Evolutionary conservation across 2,329 filamentous ascomycete genomes (phyloP), one percentile per base, ranked within the genome.

Genomic region (Pseudogymnoascus sp.): DNA sequence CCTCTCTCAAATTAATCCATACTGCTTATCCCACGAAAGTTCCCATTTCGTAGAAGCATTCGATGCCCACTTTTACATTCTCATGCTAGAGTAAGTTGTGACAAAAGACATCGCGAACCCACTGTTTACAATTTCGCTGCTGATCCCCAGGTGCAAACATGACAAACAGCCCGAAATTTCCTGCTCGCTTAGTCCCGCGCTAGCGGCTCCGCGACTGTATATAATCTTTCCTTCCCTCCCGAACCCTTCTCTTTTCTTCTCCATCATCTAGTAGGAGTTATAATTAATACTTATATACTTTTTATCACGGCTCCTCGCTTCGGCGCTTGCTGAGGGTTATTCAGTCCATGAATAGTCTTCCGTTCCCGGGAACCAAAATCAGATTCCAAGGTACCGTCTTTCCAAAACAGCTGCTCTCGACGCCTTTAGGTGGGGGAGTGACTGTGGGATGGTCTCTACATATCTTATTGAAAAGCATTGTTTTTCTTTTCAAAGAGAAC

Each of bases 371-470:
- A 68, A 69, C 70, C 67, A 74, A 65, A 73, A 76, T 60, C 61
- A 69, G 75, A 68, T 54, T 54, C 41, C 41, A 54, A 67, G 71
- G 68, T 68, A 73, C 70, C 69, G 69, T 71, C 74, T 73, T 76
- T 75, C 75, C 74, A 73, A 74, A 74, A 68, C 75, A 76, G 73
- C 71, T 68, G 70, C 68, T 69, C 65, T 68, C 68, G 70, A 65
- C 70, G 66, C 62, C 60, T 39, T 30, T 58, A 58, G 37, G 37
- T 37, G 37, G 57, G 57, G 57, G 14, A 70, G 74, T 70, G 71
- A 74, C 74, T 77, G 75, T 77, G 75, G 75, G 74, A 73, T 73
- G 69, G 70, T 73, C 71, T 69, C 73, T 74, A 76, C 72, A 75
- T 66, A 63, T 57, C 39, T 33, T 47, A 28, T 47, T 62, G 5